These are phyloP conservation scores for maize (Zea mays) DNA, from an alignment of 176 grass and related monocot genomes.

Conservation along the genomic window Zm-B73-REFERENCE-NAM-5.0 NC_050098.1:142346001-142346500, in stretches of 20 bases:
- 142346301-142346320: slow-evolving; percentile 69
- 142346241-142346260: slow-evolving; percentile 60
- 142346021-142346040: slow-evolving; percentile 32
- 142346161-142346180: slow-evolving; percentile 87
- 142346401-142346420: slow-evolving; percentile 91
- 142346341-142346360: slow-evolving; percentile 80
- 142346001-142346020: slow-evolving; percentile 90
- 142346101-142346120: slow-evolving; percentile 81
- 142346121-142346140: slow-evolving; percentile 92
- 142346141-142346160: slow-evolving; percentile 79
- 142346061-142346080: not conserved
- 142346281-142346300: slow-evolving; percentile 81
- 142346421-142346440: slow-evolving; percentile 35
- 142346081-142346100: slow-evolving; percentile 32
- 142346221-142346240: slow-evolving; percentile 61
- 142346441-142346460: not conserved
- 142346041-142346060: slow-evolving; percentile 14
- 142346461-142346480: not conserved
- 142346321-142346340: slow-evolving; percentile 87
- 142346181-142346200: slow-evolving; percentile 67
- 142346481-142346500: not conserved
- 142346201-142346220: slow-evolving; percentile 47
- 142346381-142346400: slow-evolving; percentile 66
- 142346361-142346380: slow-evolving; percentile 62
- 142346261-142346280: slow-evolving; percentile 62